Evolutionary conservation across 2,329 filamentous ascomycete species (phyloP).

Genomic region (Colletotrichum cereale): DNA sequence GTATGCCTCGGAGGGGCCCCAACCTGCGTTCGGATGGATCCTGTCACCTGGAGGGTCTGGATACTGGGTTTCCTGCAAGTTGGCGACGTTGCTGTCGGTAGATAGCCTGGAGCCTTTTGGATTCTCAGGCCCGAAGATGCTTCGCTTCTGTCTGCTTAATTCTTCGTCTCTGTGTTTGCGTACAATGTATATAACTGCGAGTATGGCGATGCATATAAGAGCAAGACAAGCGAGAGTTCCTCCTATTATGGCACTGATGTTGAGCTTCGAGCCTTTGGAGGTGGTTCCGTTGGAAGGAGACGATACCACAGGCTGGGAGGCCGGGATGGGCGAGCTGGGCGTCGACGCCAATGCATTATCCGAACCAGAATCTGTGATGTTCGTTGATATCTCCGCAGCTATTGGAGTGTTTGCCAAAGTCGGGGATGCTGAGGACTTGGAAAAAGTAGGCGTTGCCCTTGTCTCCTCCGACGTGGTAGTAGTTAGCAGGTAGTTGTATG

Average conservation of each 20-base stretch:
- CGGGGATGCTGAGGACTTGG: neutral
- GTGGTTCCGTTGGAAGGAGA: neutral
- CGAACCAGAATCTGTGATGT: neutral
- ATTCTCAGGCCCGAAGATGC: neutral
- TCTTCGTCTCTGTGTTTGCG: slow-evolving; percentile 14
- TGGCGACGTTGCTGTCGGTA: neutral
- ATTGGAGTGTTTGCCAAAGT: neutral
- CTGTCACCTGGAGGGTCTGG: slow-evolving; percentile 8
- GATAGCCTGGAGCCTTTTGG: neutral
- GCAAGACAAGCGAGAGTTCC: slow-evolving; percentile 46
- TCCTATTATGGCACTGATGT: neutral
- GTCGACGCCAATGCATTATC: neutral
- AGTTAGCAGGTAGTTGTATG: slow-evolving; percentile 41
- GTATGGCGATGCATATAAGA: slow-evolving; percentile 49
- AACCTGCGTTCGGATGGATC: slow-evolving; percentile 4
- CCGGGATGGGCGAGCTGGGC: neutral
- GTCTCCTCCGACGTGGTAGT: neutral
- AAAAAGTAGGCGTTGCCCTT: neutral
- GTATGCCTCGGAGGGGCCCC: slow-evolving; percentile 15
- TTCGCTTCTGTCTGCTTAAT: neutral
- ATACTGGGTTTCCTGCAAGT: slow-evolving; percentile 7
- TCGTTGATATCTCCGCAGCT: neutral
- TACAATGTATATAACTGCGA: slow-evolving; percentile 36
- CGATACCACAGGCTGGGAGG: neutral
- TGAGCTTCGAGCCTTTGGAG: neutral